A percentile compares a stretch with the other conserved stretches of the same genome.
Conservation (phyloP, 1,284 basidiomycete species). For the Malassezia psittaci region DNA sequence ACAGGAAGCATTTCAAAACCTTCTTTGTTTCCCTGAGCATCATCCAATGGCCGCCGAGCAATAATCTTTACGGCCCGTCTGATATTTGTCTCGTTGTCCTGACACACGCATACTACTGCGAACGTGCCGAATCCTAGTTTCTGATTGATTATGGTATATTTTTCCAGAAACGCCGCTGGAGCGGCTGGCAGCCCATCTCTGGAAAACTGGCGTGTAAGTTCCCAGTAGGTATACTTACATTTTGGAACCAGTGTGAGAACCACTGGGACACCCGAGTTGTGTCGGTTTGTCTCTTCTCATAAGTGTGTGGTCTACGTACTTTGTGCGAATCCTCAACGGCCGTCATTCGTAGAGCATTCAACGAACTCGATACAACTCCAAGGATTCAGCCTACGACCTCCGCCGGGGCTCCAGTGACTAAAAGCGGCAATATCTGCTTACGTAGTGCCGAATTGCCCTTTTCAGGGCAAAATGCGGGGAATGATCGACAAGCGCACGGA, state of each 20-base stretch:
- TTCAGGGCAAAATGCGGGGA: no score
- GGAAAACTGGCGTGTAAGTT: neutral
- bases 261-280: neutral
- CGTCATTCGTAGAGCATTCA: no score
- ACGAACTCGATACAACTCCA: no score
- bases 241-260: conserved; percentile 1
- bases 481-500: no score
- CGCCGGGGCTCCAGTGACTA: no score
- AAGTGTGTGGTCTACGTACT: neutral
- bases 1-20: conserved; percentile 5
- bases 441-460: no score
- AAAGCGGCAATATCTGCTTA: no score
- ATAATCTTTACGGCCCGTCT: conserved; percentile 45
- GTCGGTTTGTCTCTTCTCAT: neutral
- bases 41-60: conserved; percentile 37
- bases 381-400: no score
- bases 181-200: neutral
- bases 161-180: conserved; percentile 15
- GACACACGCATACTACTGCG: conserved; percentile 37
- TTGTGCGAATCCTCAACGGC: neutral
- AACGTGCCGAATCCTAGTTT: conserved; percentile 43
- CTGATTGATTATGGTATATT: conserved; percentile 30
- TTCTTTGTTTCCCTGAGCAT: neutral
- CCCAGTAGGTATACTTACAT: neutral
- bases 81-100: conserved; percentile 27